A percentile compares a stretch with the other conserved stretches of the same genome.
phyloP scores from a whole-genome alignment of 371 early-diverging fungal species.

The Coemansia sp. region DNA sequence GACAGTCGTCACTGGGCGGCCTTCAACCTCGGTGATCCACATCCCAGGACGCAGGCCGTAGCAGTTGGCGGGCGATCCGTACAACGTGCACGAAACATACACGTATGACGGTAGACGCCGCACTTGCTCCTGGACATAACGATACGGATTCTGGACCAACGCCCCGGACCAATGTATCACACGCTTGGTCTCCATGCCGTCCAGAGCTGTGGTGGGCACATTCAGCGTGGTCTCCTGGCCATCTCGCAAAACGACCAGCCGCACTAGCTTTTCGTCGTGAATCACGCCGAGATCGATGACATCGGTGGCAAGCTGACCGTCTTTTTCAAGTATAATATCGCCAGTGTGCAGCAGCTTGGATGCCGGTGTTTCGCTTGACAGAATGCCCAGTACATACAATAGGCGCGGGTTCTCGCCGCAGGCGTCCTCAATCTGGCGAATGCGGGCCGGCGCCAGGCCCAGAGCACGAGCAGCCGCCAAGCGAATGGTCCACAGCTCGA shows the following conservation, averaged over 20 bases:
- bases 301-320: slow-evolving; percentile 67
- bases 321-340: slow-evolving; percentile 81
- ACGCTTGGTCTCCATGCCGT: slow-evolving; percentile 59
- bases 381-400: slow-evolving; percentile 65
- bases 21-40: slow-evolving; percentile 69
- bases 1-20: slow-evolving; percentile 49
- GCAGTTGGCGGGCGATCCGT: slow-evolving; percentile 51
- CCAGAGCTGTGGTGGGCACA: slow-evolving; percentile 51
- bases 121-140: slow-evolving; percentile 80
- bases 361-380: slow-evolving; percentile 58
- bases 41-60: slow-evolving; percentile 64
- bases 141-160: slow-evolving; percentile 75
- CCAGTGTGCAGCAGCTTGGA: slow-evolving; percentile 69
- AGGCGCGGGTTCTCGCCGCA: slow-evolving; percentile 62
- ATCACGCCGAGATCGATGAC: slow-evolving; percentile 62
- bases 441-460: slow-evolving; percentile 77
- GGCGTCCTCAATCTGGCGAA: slow-evolving; percentile 67
- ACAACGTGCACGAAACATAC: slow-evolving; percentile 65
- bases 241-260: slow-evolving; percentile 61
- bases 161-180: slow-evolving; percentile 86
- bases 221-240: slow-evolving; percentile 53
- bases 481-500: slow-evolving; percentile 77
- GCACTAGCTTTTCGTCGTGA: slow-evolving; percentile 18
- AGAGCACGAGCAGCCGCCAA: slow-evolving; percentile 78
- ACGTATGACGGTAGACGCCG: slow-evolving; percentile 66